Evolutionary conservation across 257 asterid species (phyloP).

Genomic region (Solanum gracilifrons): DNA sequence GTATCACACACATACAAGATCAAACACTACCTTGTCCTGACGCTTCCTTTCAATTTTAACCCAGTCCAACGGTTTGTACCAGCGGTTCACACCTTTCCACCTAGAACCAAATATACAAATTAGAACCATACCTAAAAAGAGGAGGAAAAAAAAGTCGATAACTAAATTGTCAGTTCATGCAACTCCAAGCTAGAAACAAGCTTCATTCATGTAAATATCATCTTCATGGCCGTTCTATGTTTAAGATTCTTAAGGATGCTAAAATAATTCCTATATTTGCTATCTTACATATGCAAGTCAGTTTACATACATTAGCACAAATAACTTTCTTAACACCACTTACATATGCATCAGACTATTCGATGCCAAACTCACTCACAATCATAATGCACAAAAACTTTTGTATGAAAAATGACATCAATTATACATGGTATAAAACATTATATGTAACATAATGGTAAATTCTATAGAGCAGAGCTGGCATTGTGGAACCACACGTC

Average conservation of each 20-base stretch:
- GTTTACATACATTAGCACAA: neutral
- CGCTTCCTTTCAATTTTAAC: conserved; percentile 61
- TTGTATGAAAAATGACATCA: neutral
- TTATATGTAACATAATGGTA: neutral
- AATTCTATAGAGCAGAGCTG: neutral
- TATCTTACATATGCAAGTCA: neutral
- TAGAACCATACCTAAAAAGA: neutral
- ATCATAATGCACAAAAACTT: neutral
- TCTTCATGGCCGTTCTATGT: neutral
- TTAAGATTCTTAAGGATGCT: neutral
- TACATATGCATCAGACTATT: neutral
- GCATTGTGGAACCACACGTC: neutral
- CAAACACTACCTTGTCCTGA: conserved; percentile 65
- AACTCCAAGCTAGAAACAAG: neutral
- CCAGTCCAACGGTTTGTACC: conserved; percentile 58
- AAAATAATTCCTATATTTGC: neutral
- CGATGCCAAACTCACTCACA: neutral
- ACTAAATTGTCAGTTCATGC: neutral
- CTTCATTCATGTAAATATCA: neutral
- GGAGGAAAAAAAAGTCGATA: neutral
- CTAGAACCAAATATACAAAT: conserved; percentile 13
- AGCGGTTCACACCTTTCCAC: conserved; percentile 68
- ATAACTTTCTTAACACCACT: neutral
- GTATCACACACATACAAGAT: neutral
- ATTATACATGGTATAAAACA: neutral